These are phyloP conservation scores for Macrophomina phaseolina DNA, from an alignment of 2,329 filamentous ascomycete species.

Conservation along the genomic window DNA sequence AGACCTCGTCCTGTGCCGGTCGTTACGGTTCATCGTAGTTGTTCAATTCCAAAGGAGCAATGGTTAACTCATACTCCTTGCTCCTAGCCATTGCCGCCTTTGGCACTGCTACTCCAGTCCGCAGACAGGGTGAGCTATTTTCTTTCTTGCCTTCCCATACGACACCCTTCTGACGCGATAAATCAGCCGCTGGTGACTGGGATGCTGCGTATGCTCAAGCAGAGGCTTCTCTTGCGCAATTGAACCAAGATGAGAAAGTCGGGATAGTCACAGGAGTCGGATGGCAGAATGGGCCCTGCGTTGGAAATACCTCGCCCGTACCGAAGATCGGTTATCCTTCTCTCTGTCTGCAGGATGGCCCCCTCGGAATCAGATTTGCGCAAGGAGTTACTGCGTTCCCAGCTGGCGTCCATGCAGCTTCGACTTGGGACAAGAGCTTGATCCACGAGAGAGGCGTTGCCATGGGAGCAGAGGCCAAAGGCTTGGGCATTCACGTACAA, in stretches of 20 bases:
- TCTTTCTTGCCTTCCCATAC: not conserved
- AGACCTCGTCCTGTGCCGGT: not conserved
- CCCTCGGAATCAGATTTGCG: conserved; percentile 47
- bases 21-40: not conserved
- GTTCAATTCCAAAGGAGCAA: not conserved
- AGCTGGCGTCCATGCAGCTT: conserved; percentile 45
- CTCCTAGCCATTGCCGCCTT: conserved; percentile 6
- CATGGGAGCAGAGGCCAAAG: conserved; percentile 47
- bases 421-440: conserved; percentile 46
- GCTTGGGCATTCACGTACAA: conserved; percentile 50
- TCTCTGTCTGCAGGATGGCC: conserved; percentile 49
- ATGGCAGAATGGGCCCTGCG: conserved; percentile 42
- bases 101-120: conserved; percentile 1
- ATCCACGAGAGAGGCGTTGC: conserved; percentile 43
- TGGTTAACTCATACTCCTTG: not conserved
- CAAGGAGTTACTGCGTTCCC: conserved; percentile 46
- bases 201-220: conserved; percentile 48
- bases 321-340: conserved; percentile 44
- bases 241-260: conserved; percentile 48
- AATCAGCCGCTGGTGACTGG: conserved; percentile 36
- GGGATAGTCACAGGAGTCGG: conserved; percentile 46
- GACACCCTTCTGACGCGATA: too few species aligned
- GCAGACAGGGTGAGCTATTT: not conserved
- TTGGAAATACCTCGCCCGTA: conserved; percentile 44
- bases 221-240: conserved; percentile 45